These are phyloP conservation scores for Moricandia moricandioides DNA, from an alignment of 345 rosid species.

Conservation along the genomic window DNA sequence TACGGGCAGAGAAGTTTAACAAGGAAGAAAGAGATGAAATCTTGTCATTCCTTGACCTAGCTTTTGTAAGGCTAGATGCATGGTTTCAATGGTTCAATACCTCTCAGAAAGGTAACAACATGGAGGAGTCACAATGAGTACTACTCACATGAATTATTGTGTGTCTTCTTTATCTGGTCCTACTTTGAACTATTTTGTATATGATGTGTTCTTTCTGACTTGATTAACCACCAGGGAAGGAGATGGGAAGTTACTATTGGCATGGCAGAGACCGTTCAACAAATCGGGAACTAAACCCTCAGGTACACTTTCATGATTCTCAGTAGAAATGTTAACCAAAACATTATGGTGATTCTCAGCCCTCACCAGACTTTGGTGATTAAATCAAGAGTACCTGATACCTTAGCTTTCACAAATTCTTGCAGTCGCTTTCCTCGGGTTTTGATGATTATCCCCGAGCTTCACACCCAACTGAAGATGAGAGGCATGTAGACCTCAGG, in stretches of 20 bases:
- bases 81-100: conserved; percentile 92
- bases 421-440: conserved; percentile 55
- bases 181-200: background rate
- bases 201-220: background rate
- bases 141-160: background rate
- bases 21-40: conserved; percentile 54
- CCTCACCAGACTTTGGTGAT: background rate
- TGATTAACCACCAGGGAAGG: conserved; percentile 56
- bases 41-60: conserved; percentile 63
- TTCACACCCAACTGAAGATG: conserved; percentile 86
- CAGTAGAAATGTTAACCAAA: background rate
- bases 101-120: conserved; percentile 67
- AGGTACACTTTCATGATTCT: conserved; percentile 44
- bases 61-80: conserved; percentile 75
- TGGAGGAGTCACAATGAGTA: background rate
- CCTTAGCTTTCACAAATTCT: background rate
- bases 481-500: conserved; percentile 89
- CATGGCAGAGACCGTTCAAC: conserved; percentile 80
- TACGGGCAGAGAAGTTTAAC: conserved; percentile 55
- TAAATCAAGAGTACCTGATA: background rate
- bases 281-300: conserved; percentile 69
- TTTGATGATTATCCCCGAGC: conserved; percentile 95
- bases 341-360: background rate
- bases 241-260: conserved; percentile 72
- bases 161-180: background rate